Percentiles rank a stretch among this genome's conserved stretches.
These are phyloP conservation scores for Cylindrotheca fusiformis DNA, from an alignment of 108 stramenopile species.

Conservation along the genomic window DNA sequence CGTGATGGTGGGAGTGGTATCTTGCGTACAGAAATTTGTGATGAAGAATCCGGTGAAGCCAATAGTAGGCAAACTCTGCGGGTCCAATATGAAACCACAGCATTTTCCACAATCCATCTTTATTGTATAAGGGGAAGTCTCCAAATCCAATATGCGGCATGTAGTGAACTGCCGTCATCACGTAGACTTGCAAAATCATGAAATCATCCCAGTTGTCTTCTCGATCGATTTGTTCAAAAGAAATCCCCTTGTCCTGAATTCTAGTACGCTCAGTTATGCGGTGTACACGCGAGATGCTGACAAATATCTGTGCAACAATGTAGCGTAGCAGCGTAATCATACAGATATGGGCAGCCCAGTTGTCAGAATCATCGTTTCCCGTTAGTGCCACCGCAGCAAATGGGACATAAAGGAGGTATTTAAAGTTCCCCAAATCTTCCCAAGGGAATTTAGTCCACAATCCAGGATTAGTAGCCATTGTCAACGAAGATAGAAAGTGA, in stretches of 20 bases:
- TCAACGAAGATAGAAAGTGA: too few species aligned
- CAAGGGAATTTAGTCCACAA: slow-evolving; percentile 14
- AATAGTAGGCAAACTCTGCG: slow-evolving; percentile 22
- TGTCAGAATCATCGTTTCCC: slow-evolving; percentile 24
- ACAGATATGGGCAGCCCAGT: slow-evolving; percentile 21
- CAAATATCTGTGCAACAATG: slow-evolving; percentile 20
- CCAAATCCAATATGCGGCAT: slow-evolving; percentile 15
- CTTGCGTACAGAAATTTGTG: slow-evolving; percentile 21
- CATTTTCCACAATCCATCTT: slow-evolving; percentile 14
- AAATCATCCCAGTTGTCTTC: slow-evolving; percentile 28
- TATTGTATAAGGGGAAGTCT: slow-evolving; percentile 17
- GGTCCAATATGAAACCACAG: slow-evolving; percentile 20
- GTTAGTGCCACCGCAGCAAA: slow-evolving; percentile 6
- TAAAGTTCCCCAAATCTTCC: slow-evolving; percentile 17
- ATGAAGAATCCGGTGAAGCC: slow-evolving; percentile 19
- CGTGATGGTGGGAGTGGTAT: slow-evolving; percentile 28
- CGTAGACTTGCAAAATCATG: slow-evolving; percentile 20
- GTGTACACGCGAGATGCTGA: slow-evolving; percentile 15
- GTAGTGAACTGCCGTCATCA: slow-evolving; percentile 12
- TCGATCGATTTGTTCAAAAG: slow-evolving; percentile 18
- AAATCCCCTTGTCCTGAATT: slow-evolving; percentile 22
- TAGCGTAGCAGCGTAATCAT: slow-evolving; percentile 10
- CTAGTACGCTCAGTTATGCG: slow-evolving; percentile 15
- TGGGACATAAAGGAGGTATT: slow-evolving; percentile 13
- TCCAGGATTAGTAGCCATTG: slow-evolving; percentile 26